Percentiles rank a stretch among this genome's conserved stretches.
Conservation (phyloP, 78 protist genomes). For the Dictyostelium discoideum region DNA sequence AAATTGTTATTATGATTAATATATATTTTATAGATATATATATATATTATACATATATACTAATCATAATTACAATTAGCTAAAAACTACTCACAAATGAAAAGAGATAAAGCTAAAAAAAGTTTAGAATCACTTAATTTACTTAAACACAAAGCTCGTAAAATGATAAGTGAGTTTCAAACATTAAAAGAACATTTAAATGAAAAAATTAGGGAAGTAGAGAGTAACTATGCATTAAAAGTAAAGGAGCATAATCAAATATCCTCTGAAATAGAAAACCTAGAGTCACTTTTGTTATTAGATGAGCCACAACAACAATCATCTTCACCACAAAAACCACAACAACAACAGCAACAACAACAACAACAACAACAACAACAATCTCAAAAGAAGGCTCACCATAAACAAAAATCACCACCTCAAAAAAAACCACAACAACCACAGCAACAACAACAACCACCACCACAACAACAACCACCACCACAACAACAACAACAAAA, state of each 20-base stretch:
- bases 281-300: neutral
- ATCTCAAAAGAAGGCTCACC: neutral
- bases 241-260: neutral
- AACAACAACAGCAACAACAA: neutral
- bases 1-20: too few species aligned
- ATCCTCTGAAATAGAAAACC: neutral
- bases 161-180: neutral
- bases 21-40: too few species aligned
- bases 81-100: too few species aligned
- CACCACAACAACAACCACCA: neutral
- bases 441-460: neutral
- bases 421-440: neutral
- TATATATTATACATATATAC: too few species aligned
- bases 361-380: neutral
- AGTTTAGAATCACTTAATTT: neutral
- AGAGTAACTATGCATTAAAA: neutral
- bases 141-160: too few species aligned
- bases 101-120: neutral
- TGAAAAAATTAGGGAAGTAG: neutral
- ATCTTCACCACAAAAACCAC: neutral
- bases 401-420: neutral
- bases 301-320: neutral
- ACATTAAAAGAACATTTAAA: neutral
- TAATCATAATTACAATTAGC: too few species aligned
- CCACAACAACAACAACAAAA: neutral